Evolutionary conservation across 331 rosid genomes (phyloP), one percentile per base, ranked within the genome.

Genomic region (Malus hybrid): DNA sequence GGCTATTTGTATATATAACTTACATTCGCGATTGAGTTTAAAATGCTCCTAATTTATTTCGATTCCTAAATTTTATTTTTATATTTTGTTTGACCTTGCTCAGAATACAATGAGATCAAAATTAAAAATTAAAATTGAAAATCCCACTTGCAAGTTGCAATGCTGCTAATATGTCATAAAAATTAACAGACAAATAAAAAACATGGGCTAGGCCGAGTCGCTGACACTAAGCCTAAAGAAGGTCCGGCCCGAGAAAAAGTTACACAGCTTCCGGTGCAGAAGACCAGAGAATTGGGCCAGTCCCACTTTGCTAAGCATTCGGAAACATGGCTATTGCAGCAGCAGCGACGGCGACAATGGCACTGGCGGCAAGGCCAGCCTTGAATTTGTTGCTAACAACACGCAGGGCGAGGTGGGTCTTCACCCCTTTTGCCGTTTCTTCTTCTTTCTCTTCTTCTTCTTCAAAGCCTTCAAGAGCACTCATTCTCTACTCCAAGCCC

Each of bases 401-500:
- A 24, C 78, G 70, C 52, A 89, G 71, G n/a, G 12, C 80, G 20
- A 69, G 61, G 52, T 36, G 86, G 75, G 76, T 76, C 61, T 83
- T 79, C 20, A 80, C 69, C 22, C 79, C 90, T 46, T 33, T 73
- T 64, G 79, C 89, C 74, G 9, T 76, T 71, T 76, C 84, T 5
- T 85, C 82, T 71, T 85, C 91, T 14, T 84, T 89, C 5, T 80
- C 82, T 4, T 76, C 86, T 61, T n/a, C 78, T 13, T 31, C 87
- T 75, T 42, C 90, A 10, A 19, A 81, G 7, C 10, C 75, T 5
- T 60, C 88, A 39, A 80, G 96, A 84, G 86, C 87, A 64, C 91
- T 95, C 52, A 70, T 92, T 69, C 93, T 95, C 33, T 95, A 95
- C 90, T 95, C 96, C 1, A 95, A 92, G 80, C 96, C 97, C 65